Evolutionary conservation across 139 green algal species (phyloP).

Genomic region (Chlorella sp.): DNA sequence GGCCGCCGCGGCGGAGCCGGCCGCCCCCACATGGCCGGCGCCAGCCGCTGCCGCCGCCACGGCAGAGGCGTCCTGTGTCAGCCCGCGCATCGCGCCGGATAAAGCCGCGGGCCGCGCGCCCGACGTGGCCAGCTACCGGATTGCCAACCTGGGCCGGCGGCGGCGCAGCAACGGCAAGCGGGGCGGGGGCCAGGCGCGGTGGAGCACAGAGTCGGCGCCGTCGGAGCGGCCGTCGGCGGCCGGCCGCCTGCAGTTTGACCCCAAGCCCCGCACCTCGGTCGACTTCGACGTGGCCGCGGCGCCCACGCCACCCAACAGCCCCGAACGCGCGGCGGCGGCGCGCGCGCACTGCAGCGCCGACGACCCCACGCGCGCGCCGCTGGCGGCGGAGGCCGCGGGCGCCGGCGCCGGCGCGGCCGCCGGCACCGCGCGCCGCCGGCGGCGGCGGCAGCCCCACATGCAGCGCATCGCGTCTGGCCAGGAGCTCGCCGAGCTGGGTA

Average conservation of each 20-base stretch:
- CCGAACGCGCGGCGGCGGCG: background rate
- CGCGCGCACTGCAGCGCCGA: background rate
- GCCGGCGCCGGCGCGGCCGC: background rate
- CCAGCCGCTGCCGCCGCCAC: background rate
- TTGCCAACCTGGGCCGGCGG: background rate
- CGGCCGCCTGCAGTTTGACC: background rate
- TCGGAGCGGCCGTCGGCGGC: background rate
- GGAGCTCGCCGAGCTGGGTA: conserved; percentile 23
- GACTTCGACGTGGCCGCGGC: conserved; percentile 6
- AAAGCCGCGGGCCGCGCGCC: no score
- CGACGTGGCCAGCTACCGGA: no score
- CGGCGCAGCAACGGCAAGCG: background rate
- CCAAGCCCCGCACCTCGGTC: conserved; percentile 17
- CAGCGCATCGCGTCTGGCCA: conserved; percentile 30
- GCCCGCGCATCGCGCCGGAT: no score
- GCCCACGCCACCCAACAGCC: background rate
- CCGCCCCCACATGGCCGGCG: background rate
- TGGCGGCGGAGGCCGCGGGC: background rate
- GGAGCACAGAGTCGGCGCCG: conserved; percentile 12
- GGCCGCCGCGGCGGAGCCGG: background rate
- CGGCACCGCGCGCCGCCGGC: background rate
- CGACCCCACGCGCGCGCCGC: background rate
- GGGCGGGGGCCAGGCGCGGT: conserved; percentile 6
- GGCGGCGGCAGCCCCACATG: conserved; percentile 11
- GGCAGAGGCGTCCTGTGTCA: background rate